Conservation (phyloP, 2,329 filamentous ascomycete species). For the Mariannaea sp. region DNA sequence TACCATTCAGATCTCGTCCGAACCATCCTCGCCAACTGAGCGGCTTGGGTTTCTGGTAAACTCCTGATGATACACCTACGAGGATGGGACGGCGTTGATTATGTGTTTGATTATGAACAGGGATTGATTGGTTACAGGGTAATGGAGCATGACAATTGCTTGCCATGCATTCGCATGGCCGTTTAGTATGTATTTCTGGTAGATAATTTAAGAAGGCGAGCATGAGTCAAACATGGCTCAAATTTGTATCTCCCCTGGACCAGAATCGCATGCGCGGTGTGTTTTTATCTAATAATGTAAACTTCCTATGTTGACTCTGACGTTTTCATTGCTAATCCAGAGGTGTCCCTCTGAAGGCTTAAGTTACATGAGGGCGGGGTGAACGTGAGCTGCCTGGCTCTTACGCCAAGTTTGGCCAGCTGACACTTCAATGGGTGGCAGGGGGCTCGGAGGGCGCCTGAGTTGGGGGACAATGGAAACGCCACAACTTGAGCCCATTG, state of each 20-base stretch:
- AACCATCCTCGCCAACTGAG: constrained; percentile 82
- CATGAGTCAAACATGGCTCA: constrained; percentile 29
- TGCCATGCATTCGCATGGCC: constrained; percentile 27
- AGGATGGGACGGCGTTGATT: constrained; percentile 42
- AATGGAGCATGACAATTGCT: constrained; percentile 37
- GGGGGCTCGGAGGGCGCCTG: not conserved
- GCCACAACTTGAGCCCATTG: not conserved
- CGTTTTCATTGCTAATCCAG: no score
- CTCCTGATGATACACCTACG: constrained; percentile 41
- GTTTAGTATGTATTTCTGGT: constrained; percentile 36
- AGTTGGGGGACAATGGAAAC: constrained; percentile 7
- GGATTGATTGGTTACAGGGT: constrained; percentile 34
- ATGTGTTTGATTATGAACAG: constrained; percentile 39
- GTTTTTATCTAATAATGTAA: not conserved
- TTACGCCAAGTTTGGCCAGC: no score
- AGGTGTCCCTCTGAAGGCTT: no score
- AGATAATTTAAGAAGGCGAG: constrained; percentile 33
- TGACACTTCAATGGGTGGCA: not conserved
- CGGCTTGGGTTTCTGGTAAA: constrained; percentile 28
- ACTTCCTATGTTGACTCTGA: constrained; percentile 1
- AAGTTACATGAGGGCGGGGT: constrained; percentile 12
- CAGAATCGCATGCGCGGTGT: not conserved
- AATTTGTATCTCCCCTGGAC: constrained; percentile 27
- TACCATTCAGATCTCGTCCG: constrained; percentile 71
- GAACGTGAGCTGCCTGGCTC: not conserved